Base-by-base conservation (phyloP, 257 asterid species). In the Plectranthus barbatus region DNA sequence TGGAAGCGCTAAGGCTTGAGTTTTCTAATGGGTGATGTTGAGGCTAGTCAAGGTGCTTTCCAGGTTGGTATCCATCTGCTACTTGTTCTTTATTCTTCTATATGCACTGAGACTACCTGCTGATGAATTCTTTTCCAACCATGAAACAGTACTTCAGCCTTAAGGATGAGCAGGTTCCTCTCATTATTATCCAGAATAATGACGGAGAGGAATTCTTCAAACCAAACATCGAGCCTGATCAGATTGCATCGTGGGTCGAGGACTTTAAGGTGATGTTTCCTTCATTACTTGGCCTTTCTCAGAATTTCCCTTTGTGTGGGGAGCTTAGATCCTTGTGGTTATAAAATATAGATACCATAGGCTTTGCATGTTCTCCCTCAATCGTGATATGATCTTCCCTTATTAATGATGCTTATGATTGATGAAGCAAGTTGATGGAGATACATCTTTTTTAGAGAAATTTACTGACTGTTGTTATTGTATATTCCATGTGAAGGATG, bases 11-110 rank as follows among this genome's bases (percentile, higher is more conserved):
- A 80, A 51, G 79, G 66, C 37, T 52, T 91, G 79, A 76, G 81
- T 68, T 91, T 91, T 70, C 82, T 88, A 47, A 77, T 88, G 66
- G 96, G 96, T 12, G 96, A 91, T 77, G 52, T 80, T 19, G 96
- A 88, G 70, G 88, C 94, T 58, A 83, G 98, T 72, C 73, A 83
- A 78, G 92, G 92, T 78, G 98, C 96, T 66, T 86, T 91, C 77
- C 92, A 91, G 96, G 96, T 91, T 57, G 49, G 91, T 63, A 45
- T 56, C 69, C 9, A 54, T 62, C 15, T 19, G 52, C 68, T 39
- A 29, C 44, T 58, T 67, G 33, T 73, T 52, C 18, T 34, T 68
- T 37, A 57, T 61, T 65, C 46, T 12, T 2, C 52, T 67, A 2
- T 11, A 42, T 66, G 60, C 31, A 52, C 29, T 48, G 34, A 50